Base-by-base conservation (phyloP, 1,284 basidiomycete genomes). In the Cutaneotrichosporon cyanovorans region DNA sequence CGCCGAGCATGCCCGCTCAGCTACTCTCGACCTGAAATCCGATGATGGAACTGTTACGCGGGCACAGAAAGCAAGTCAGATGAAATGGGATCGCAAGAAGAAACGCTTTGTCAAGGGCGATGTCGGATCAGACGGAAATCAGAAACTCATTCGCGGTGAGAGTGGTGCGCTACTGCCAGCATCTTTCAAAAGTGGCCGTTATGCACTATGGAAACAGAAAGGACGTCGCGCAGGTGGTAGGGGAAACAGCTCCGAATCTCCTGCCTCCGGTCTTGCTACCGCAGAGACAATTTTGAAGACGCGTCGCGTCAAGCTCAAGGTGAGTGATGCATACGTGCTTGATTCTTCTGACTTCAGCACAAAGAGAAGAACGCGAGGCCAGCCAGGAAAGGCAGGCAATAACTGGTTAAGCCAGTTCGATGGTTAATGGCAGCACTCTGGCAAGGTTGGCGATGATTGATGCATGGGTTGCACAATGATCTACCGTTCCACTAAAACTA, bases 71-170 rank as follows among this genome's bases (percentile, higher is more conserved):
- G 80, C 83, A 37, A 76, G 76, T 53, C 77, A 77, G 50, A 65
- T 85, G 50, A 81, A 74, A 25, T 99, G 95, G 95, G 92, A 97
- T 71, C 85, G 87, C 60, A 96, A 93, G 74, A 93, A 90, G 73
- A 96, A 96, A 69, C 90, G 87, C 62, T 97, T 97, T 58, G 76
- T 95, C 34, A 81, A 85, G 58, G 90, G 88, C 7, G 82, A 83
- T 34, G 86, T 87, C 10, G 77, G 76, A 25, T 91, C 92, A 5
- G 81, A 87, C 4, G 91, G 97, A 69, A 97, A 97, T 68, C 78
- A 93, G 60, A 97, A 96, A 71, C 77, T 98, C 58, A 86, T 99
- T 58, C 83, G 81, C 55, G 91, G 90, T 2, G 95, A 99, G 70
- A 90, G 84, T 55, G 95, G 95, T 1, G 81, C 83, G 14, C 81